Base-by-base conservation (phyloP, 805 yeast species). In the Danielia oregonensis region DNA sequence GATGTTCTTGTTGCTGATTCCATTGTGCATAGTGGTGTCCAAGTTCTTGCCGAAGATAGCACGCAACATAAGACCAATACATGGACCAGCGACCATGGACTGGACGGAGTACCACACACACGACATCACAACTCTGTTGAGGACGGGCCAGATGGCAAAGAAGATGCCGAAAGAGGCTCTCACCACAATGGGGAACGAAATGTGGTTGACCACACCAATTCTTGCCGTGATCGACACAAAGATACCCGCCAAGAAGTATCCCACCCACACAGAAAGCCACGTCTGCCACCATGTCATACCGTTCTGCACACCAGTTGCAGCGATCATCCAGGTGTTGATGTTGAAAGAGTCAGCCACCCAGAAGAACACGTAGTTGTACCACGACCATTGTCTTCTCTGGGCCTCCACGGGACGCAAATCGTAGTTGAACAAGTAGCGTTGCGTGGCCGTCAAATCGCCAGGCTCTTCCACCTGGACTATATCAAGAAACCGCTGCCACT, bases 281-380 rank as follows among this genome's bases (percentile, higher is more conserved):
- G 84, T 79, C 54, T 81, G 88, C 94, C 95, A 87, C 95, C 95
- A 86, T 12, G 81, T 74, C 60, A 87, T 63, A 15, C 79, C 76
- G 35, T 70, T 67, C 37, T 83, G 81, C 23, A 66, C 60, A 49
- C 95, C 95, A 0, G 95, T 83, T 6, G 91, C 79, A 2, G 95
- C 95, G 48, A 87, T 86, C 65, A 84, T 88, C 87, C 91, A 86
- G 5, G 96, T 86, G 57, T 85, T 86, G 54, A 87, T 78, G 61
- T 87, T 87, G 65, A 87, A 85, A 21, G 95, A 79, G 55, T 87
- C 96, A 0, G 95, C 87, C 38, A 87, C 59, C 96, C 96, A 87
- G 49, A 85, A 83, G 44, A 75, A 78, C 10, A 83, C 79, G 54
- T 65, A 87, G 57, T 86, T 85, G 58, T 68, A 79, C 94, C 95